phyloP scores from a whole-genome alignment of 306 rosid species.

The Trichosanthes cucumerina region DNA sequence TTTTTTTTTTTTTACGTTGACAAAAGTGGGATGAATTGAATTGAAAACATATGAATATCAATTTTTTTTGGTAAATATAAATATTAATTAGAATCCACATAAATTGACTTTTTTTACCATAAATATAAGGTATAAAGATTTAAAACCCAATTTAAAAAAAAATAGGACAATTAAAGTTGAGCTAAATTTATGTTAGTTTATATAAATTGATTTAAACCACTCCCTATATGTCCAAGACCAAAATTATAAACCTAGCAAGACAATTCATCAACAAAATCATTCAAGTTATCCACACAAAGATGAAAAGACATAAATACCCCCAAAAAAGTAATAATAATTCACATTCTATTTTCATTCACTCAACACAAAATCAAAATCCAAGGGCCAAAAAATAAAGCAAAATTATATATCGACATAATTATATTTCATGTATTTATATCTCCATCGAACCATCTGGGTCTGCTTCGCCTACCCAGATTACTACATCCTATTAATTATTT shows the following conservation, averaged over 20 bases:
- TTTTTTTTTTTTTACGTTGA: too few relatives aligned
- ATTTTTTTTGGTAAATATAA: too few relatives aligned
- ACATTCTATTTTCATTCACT: neutral
- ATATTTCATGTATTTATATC: neutral
- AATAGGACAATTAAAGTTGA: too few relatives aligned
- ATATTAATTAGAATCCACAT: neutral
- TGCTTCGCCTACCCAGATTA: conserved; percentile 13
- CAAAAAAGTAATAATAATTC: neutral
- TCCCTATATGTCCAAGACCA: neutral
- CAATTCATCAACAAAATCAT: neutral
- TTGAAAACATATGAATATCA: neutral
- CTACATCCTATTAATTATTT: neutral
- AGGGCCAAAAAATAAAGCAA: neutral
- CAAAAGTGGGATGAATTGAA: too few relatives aligned
- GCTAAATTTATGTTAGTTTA: too few relatives aligned
- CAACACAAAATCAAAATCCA: neutral
- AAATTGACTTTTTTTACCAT: too few relatives aligned
- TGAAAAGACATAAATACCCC: neutral
- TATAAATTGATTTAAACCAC: neutral
- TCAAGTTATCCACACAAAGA: neutral
- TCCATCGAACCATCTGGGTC: neutral
- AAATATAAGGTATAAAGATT: too few relatives aligned
- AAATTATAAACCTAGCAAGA: neutral
- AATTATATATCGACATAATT: neutral
- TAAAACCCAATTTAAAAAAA: too few relatives aligned